Percentiles rank a stretch among this genome's conserved stretches.
phyloP scores from a whole-genome alignment of 2,329 filamentous ascomycete species.

The Chrysoporthe cubensis region DNA sequence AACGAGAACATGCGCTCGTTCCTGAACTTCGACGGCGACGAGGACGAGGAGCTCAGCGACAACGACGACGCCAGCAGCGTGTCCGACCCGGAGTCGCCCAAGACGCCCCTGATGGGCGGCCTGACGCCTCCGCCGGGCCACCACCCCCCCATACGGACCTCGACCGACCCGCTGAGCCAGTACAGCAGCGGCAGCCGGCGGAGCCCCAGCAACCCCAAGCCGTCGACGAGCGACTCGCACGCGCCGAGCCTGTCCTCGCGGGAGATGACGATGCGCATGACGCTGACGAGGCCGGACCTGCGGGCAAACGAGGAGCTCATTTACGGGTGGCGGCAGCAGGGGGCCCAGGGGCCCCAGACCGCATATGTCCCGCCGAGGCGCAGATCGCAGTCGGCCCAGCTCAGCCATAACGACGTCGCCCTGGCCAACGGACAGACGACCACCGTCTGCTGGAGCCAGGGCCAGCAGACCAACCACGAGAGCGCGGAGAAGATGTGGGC shows the following conservation, averaged over 20 bases:
- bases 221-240: conserved; percentile 40
- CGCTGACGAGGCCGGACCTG: conserved; percentile 85
- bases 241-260: conserved; percentile 56
- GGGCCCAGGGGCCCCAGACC: conserved; percentile 34
- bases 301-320: conserved; percentile 74
- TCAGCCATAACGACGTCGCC: conserved; percentile 18
- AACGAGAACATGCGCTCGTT: conserved; percentile 61
- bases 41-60: conserved; percentile 33
- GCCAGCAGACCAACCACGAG: conserved; percentile 47
- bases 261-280: conserved; percentile 97
- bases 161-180: conserved; percentile 34
- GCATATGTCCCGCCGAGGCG: conserved; percentile 40
- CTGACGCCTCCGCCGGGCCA: conserved; percentile 32
- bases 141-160: conserved; percentile 37
- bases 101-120: conserved; percentile 56
- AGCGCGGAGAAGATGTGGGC: conserved; percentile 58
- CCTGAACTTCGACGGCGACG: conserved; percentile 51
- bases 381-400: conserved; percentile 52
- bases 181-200: background rate
- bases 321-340: conserved; percentile 65
- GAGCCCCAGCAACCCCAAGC: conserved; percentile 13
- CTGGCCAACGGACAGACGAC: conserved; percentile 41
- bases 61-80: conserved; percentile 54
- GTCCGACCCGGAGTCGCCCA: conserved; percentile 62
- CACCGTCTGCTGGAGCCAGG: conserved; percentile 38